Conservation (phyloP, 176 grass and related monocot species). For the Cocos nucifera region DNA sequence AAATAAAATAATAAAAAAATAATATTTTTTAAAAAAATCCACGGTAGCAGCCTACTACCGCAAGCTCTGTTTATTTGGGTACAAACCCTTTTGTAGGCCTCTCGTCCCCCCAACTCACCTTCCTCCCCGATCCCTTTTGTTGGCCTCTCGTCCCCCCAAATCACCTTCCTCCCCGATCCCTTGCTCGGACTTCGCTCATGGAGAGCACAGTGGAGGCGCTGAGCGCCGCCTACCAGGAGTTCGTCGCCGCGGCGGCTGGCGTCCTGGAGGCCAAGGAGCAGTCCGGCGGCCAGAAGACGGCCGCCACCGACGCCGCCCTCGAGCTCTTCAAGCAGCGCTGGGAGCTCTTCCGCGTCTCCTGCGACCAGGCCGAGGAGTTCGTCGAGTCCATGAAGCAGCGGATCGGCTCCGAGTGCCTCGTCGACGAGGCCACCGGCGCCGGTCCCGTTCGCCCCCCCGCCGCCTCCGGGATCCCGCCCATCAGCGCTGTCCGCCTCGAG, state of each 20-base stretch:
- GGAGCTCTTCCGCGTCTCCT: conserved; percentile 77
- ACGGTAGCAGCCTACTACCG: too few relatives aligned
- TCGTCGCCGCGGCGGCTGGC: conserved; percentile 43
- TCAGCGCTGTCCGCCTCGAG: conserved; percentile 72
- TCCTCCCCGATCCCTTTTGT: too few relatives aligned
- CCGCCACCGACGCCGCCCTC: conserved; percentile 48
- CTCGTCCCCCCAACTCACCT: too few relatives aligned
- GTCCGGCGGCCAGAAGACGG: conserved; percentile 41
- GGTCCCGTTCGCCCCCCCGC: not conserved
- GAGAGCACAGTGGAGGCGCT: conserved; percentile 57
- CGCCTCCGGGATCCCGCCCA: conserved; percentile 46
- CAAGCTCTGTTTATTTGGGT: too few relatives aligned
- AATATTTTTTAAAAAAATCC: too few relatives aligned
- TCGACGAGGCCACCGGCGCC: conserved; percentile 68
- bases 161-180: too few relatives aligned
- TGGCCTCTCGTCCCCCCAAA: too few relatives aligned
- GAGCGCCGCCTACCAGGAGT: conserved; percentile 54
- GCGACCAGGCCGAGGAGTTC: conserved; percentile 77
- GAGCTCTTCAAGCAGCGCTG: conserved; percentile 76
- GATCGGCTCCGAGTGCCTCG: conserved; percentile 81
- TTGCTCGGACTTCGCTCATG: conserved; percentile 19
- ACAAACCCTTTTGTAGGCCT: too few relatives aligned
- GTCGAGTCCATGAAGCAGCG: conserved; percentile 75
- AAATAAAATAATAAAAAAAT: too few relatives aligned
- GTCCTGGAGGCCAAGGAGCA: conserved; percentile 43